Base-by-base conservation (phyloP, 2,329 filamentous ascomycete genomes). In the Mycosphaerella arachidis region DNA sequence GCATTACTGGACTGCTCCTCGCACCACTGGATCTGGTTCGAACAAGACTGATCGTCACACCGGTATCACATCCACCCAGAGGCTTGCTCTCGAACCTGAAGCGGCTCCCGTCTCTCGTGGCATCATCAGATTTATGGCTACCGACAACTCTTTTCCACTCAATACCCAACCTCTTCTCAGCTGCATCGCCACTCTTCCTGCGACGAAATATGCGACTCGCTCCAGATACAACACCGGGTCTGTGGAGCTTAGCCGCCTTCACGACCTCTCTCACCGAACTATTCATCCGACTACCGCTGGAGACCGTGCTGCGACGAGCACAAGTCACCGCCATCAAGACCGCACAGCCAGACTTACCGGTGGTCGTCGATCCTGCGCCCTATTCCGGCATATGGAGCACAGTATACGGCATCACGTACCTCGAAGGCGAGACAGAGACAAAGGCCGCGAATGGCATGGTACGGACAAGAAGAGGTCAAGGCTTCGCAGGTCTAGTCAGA, bases 331-430 rank as follows among this genome's bases (percentile, higher is more conserved):
- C 59, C 8, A 53, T 72, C n/a, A 67, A 61, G 48, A 63, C 69
- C 1, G 64, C 67, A 6, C 66, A 74, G 13, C 66, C 65, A 65
- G 75, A 75, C 55, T 67, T 79, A 75, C 86, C 91, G 57, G 92
- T 91, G 0, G 87, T 97, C 57, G 86, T 97, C 0, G 86, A 89
- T 2, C 81, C 90, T 0, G 92, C 92, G 2, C 84, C 84, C 4
- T 99, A 96, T 73, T 81, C 85, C 35, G 94, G 94, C n/a, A 82
- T 96, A 1, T 74, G 94, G n/a, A 90, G 91, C 3, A 97, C 93
- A 2, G 92, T 97, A 84, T 93, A 91, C 81, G 84, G 85, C 61
- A 94, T 99, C 62, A 82, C 90, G 1, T 83, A 87, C 37, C 90
- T 95, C 68, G 94, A 99, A 74, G 94, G 94, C 7, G 77, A 61